Evolutionary conservation across 2,329 filamentous ascomycete genomes (phyloP).

Genomic region (Epichloe elymi): DNA sequence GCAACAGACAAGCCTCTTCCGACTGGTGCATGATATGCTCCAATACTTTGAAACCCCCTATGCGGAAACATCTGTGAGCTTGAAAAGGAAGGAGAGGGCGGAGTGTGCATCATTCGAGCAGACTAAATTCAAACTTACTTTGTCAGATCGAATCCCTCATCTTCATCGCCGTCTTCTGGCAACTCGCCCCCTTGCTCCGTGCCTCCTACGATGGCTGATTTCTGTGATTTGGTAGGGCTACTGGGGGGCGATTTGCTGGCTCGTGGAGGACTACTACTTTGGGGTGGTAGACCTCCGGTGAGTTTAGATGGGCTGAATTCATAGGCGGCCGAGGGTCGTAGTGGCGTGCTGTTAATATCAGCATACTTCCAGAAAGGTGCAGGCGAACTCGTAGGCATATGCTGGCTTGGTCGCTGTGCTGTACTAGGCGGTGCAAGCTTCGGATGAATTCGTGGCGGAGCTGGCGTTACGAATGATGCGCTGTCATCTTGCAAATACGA

Average conservation of each 20-base stretch:
- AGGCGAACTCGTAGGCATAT: slow-evolving; percentile 74
- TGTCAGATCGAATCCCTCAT: slow-evolving; percentile 43
- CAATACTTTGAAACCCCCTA: slow-evolving; percentile 55
- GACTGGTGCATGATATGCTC: slow-evolving; percentile 45
- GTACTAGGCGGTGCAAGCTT: slow-evolving; percentile 69
- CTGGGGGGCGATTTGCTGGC: slow-evolving; percentile 38
- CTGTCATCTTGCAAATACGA: slow-evolving; percentile 49
- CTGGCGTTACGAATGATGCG: slow-evolving; percentile 54
- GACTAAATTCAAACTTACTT: slow-evolving; percentile 28
- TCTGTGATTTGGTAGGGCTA: slow-evolving; percentile 35
- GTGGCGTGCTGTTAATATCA: slow-evolving; percentile 61
- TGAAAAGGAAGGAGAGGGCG: background rate
- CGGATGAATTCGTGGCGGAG: slow-evolving; percentile 60
- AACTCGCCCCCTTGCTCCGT: slow-evolving; percentile 14
- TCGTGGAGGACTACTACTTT: slow-evolving; percentile 46
- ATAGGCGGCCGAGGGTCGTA: slow-evolving; percentile 35
- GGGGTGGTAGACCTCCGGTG: slow-evolving; percentile 25
- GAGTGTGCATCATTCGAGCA: background rate
- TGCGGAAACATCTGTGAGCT: slow-evolving; percentile 11
- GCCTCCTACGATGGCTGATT: slow-evolving; percentile 12
- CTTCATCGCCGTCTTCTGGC: slow-evolving; percentile 27
- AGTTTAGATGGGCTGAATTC: slow-evolving; percentile 48
- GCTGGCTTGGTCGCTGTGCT: slow-evolving; percentile 67
- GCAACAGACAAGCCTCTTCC: slow-evolving; percentile 32
- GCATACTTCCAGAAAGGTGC: slow-evolving; percentile 84